A percentile compares a stretch with the other conserved stretches of the same genome.
Evolutionary conservation across 1,284 basidiomycete genomes (phyloP).

Genomic region (Cronartium ribicola): DNA sequence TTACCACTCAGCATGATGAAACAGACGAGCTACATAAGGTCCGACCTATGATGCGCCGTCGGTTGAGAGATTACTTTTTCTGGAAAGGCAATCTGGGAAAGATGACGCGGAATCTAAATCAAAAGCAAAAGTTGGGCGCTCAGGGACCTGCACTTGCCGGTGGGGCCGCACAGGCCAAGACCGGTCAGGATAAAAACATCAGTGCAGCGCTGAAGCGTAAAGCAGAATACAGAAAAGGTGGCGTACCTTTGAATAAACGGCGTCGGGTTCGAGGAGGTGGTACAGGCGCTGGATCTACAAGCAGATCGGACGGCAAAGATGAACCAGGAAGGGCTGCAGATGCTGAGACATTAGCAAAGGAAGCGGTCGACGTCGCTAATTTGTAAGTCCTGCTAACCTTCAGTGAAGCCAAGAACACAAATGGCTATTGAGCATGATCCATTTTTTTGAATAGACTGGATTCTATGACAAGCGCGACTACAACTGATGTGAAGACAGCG

Average conservation of each 20-base stretch:
- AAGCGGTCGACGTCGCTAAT: constrained; percentile 60
- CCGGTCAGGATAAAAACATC: constrained; percentile 6
- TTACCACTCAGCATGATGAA: constrained; percentile 54
- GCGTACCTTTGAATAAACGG: constrained; percentile 43
- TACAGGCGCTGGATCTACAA: constrained; percentile 11
- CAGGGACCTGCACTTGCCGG: not conserved
- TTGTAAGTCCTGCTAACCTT: constrained; percentile 56
- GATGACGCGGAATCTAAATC: constrained; percentile 23
- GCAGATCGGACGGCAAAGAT: constrained; percentile 8
- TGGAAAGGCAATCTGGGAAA: constrained; percentile 69
- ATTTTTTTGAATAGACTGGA: constrained; percentile 13
- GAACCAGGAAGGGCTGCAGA: constrained; percentile 45
- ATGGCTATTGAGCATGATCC: not conserved
- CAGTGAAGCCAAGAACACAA: not conserved
- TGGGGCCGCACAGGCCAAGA: not conserved
- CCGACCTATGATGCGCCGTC: constrained; percentile 67
- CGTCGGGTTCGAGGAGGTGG: constrained; percentile 20
- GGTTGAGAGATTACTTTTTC: constrained; percentile 68
- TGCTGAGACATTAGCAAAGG: constrained; percentile 53
- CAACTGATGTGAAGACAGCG: not conserved
- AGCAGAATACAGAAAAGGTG: constrained; percentile 57
- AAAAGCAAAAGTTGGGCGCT: constrained; percentile 8
- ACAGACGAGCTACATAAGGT: constrained; percentile 21
- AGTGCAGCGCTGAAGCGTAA: constrained; percentile 66
- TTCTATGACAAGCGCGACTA: constrained; percentile 31